Percentiles rank a stretch among this genome's conserved stretches.
Evolutionary conservation across 139 green algal species (phyloP).

Genomic region (Chlamydomonas incerta): DNA sequence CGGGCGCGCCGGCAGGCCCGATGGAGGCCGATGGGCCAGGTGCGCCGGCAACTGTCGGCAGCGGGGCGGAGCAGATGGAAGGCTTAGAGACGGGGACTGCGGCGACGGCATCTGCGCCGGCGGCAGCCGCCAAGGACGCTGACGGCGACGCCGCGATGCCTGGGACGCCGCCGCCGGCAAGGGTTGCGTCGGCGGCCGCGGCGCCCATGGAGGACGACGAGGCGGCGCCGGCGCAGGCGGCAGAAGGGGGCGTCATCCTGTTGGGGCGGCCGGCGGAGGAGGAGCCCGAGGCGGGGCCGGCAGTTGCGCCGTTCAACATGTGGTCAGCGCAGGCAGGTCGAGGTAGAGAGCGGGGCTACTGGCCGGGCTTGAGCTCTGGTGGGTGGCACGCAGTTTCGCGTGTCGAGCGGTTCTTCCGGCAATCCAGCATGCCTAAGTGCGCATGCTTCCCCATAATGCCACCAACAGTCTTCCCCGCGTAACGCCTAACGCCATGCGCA

Average conservation of each 20-base stretch:
- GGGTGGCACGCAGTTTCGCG: too few species aligned
- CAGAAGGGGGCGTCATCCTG: conserved; percentile 4
- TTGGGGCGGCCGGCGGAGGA: not conserved
- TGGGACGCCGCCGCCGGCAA: not conserved
- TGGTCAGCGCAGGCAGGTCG: conserved; percentile 48
- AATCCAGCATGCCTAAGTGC: too few species aligned
- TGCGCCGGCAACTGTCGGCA: not conserved
- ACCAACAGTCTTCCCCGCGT: too few species aligned
- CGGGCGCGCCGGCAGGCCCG: not conserved
- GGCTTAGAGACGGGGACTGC: not conserved
- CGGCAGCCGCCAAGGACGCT: not conserved
- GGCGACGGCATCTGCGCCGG: not conserved
- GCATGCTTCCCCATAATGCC: too few species aligned
- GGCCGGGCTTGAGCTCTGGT: too few species aligned
- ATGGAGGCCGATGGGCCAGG: conserved; percentile 15
- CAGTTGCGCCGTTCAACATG: conserved; percentile 67
- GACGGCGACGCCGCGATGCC: conserved; percentile 1
- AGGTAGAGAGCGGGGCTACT: too few species aligned
- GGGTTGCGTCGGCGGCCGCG: not conserved
- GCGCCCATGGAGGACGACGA: conserved; percentile 8
- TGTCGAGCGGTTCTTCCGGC: too few species aligned
- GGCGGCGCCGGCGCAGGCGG: not conserved
- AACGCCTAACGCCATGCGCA: too few species aligned
- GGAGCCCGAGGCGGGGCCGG: not conserved
- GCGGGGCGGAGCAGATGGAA: conserved; percentile 11